Evolutionary conservation across 192 early-diverging fungal species (phyloP).

Genomic region (Mortierella antarctica): DNA sequence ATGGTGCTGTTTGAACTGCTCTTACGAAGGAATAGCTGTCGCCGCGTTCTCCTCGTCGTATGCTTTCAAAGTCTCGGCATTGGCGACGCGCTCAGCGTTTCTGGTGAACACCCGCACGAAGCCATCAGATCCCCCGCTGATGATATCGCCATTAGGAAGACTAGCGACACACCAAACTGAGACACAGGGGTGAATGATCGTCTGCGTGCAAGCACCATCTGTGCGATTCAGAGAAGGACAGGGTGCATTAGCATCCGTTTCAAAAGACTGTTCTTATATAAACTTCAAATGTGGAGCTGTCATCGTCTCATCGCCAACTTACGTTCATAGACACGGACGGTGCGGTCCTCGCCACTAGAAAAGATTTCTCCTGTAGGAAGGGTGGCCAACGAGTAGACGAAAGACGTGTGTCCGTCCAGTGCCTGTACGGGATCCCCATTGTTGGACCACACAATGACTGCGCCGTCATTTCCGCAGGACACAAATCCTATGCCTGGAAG

Average conservation of each 20-base stretch:
- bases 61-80: slow-evolving; percentile 49
- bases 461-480: slow-evolving; percentile 92
- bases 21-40: slow-evolving; percentile 71
- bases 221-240: neutral
- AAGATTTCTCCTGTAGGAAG: slow-evolving; percentile 82
- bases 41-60: slow-evolving; percentile 67
- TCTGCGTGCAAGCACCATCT: slow-evolving; percentile 80
- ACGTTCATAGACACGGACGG: slow-evolving; percentile 88
- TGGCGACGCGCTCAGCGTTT: slow-evolving; percentile 69
- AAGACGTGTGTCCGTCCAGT: slow-evolving; percentile 89
- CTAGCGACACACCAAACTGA: slow-evolving; percentile 92
- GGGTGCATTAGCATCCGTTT: neutral
- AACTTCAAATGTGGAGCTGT: no score
- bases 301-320: neutral
- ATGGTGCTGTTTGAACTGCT: neutral
- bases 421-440: slow-evolving; percentile 78
- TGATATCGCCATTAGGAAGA: slow-evolving; percentile 85
- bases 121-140: slow-evolving; percentile 87
- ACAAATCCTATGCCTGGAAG: slow-evolving; percentile 77
- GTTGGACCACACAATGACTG: slow-evolving; percentile 85
- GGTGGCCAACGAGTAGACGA: slow-evolving; percentile 86
- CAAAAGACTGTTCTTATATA: no score
- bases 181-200: slow-evolving; percentile 85
- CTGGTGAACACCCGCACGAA: slow-evolving; percentile 85
- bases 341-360: slow-evolving; percentile 95